Base-by-base conservation (phyloP, 805 yeast genomes). In the Danielia reshetovae region DNA sequence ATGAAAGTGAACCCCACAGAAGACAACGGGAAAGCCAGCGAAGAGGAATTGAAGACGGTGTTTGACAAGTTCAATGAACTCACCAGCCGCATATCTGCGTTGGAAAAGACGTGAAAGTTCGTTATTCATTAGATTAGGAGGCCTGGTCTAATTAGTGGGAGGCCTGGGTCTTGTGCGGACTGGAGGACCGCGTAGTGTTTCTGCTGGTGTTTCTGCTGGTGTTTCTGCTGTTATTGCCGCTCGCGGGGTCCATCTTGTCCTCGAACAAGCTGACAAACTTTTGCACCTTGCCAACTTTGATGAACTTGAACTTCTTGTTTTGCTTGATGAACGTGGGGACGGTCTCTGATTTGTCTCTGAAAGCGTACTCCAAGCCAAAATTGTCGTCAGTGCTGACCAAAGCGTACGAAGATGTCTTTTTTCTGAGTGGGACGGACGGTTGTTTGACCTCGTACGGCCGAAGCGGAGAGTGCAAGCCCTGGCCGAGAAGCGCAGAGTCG, bases 271-370 rank as follows among this genome's bases (percentile, higher is more conserved):
- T 55, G 9, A 67, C 72, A 43, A 64, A 66, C 45, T 65, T 65
- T 41, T 67, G 72, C 19, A 67, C 73, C 42, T 68, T 68, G 2
- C 72, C 72, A 16, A 68, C 66, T 45, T 65, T 66, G 39, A 67
- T 67, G 42, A 60, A 68, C 43, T 61, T 64, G 50, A 64, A 67
- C 46, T 66, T 68, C 38, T 60, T 62, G 48, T 65, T 62, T 33
- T 62, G 55, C 42, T 64, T 64, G 32, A 68, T 65, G 43, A 54
- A 65, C 8, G 56, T 45, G 6, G 49, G 50, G n/a, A 53, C 67
- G 29, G 51, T 34, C 1, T 52, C 37, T 2, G 61, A 51, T 24
- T 45, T 48, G 35, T 49, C 52, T 18, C 47, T 49, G 42, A 53
- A 60, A 3, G 66, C 66, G 38, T 52, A 60, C 33, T 57, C 55